These are phyloP conservation scores for Fistulina hepatica DNA, from an alignment of 1,284 basidiomycete genomes.

Conservation along the genomic window DNA sequence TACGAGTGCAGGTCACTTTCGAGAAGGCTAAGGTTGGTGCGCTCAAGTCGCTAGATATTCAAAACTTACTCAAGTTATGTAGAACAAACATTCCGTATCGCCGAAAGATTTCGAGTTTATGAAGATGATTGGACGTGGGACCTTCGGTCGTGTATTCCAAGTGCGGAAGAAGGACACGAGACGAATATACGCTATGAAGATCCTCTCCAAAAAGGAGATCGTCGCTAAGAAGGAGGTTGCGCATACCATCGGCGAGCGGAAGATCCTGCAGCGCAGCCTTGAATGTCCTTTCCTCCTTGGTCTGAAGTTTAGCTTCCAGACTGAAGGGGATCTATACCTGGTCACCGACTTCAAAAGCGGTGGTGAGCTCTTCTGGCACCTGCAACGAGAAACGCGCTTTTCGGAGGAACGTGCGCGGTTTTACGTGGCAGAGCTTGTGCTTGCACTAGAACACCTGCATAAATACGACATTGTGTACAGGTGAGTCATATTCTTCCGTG, in stretches of 20 bases:
- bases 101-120: conserved; percentile 97
- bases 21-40: conserved; percentile 75
- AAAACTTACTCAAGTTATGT: conserved; percentile 13
- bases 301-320: conserved; percentile 98
- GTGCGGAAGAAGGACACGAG: conserved; percentile 96
- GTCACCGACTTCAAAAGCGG: conserved; percentile 99
- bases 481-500: conserved; percentile 29
- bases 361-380: conserved; percentile 96
- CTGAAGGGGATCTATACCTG: conserved; percentile 90
- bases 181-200: conserved; percentile 99
- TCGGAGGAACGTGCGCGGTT: conserved; percentile 88
- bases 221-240: conserved; percentile 99
- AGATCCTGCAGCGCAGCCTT: conserved; percentile 91
- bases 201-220: conserved; percentile 97
- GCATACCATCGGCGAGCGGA: conserved; percentile 98
- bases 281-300: conserved; percentile 98
- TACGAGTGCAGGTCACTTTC: conserved; percentile 91
- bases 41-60: conserved; percentile 12
- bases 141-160: conserved; percentile 99
- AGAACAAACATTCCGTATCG: conserved; percentile 75
- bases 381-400: conserved; percentile 92
- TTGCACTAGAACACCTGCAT: conserved; percentile 93
- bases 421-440: conserved; percentile 89
- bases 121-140: conserved; percentile 96
- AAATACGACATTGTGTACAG: conserved; percentile 97